Evolutionary conservation across 106 monocot species (phyloP).

Genomic region (Apostasia shenzhenica): DNA sequence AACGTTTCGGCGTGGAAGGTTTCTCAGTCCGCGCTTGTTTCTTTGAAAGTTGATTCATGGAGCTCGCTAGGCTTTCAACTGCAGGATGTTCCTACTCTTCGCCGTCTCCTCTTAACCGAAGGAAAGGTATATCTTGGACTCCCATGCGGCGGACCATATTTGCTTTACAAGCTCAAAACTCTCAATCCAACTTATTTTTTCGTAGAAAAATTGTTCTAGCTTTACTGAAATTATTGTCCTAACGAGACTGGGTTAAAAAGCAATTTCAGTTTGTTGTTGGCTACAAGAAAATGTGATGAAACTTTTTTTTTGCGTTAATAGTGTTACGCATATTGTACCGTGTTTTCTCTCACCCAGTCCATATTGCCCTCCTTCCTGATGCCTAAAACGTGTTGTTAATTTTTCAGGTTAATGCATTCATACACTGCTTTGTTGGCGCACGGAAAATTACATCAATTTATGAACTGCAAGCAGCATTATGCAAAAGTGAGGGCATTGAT

Average conservation of each 20-base stretch:
- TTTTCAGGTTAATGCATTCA: slow-evolving; percentile 73
- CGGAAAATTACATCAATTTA: slow-evolving; percentile 58
- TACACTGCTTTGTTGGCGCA: slow-evolving; percentile 76
- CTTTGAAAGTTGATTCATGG: slow-evolving; percentile 64
- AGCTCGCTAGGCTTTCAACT: slow-evolving; percentile 63
- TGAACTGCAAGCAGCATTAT: slow-evolving; percentile 68
- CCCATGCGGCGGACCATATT: not conserved
- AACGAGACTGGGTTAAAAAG: too few species aligned
- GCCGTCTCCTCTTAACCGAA: slow-evolving; percentile 40
- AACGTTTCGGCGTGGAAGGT: slow-evolving; percentile 73
- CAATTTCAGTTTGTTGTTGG: too few species aligned
- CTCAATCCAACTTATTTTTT: too few species aligned
- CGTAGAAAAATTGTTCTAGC: too few species aligned
- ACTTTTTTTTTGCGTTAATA: too few species aligned
- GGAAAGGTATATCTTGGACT: slow-evolving; percentile 44
- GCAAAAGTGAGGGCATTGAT: slow-evolving; percentile 67
- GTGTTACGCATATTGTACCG: too few species aligned
- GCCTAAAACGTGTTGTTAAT: not conserved
- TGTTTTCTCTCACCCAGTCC: too few species aligned
- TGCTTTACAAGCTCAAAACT: too few species aligned
- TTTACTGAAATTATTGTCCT: too few species aligned
- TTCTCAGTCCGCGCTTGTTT: slow-evolving; percentile 51
- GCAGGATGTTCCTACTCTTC: slow-evolving; percentile 58
- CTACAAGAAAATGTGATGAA: too few species aligned
- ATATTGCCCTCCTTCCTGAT: too few species aligned